A percentile compares a stretch with the other conserved stretches of the same genome.
These are phyloP conservation scores for Lasiodiplodia gonubiensis DNA, from an alignment of 2,329 filamentous ascomycete species.

Conservation along the genomic window DNA sequence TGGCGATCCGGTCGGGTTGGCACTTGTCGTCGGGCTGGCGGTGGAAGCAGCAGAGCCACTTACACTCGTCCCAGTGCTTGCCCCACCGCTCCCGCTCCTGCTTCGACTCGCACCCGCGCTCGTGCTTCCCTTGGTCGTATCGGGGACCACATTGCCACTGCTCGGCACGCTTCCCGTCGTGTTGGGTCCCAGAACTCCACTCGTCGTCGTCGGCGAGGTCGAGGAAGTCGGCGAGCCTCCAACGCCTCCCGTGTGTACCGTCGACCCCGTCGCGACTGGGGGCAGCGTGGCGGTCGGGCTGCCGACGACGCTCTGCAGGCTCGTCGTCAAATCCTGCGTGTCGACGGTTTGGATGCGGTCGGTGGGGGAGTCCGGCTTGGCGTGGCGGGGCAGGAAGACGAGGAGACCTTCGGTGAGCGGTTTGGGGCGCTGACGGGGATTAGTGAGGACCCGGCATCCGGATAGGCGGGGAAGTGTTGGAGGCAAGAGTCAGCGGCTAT, in stretches of 20 bases:
- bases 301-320: not conserved
- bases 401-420: not conserved
- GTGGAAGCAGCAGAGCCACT: not conserved
- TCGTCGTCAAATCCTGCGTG: not conserved
- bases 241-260: constrained; percentile 16
- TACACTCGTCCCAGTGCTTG: not conserved
- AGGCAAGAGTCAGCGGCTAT: not conserved
- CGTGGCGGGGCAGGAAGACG: not conserved
- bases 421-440: not conserved
- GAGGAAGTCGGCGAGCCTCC: not conserved
- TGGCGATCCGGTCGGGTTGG: too few relatives aligned
- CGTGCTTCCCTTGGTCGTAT: not conserved
- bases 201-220: not conserved
- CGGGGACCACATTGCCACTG: constrained; percentile 10
- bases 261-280: constrained; percentile 2
- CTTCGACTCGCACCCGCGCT: not conserved
- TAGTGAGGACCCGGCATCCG: not conserved
- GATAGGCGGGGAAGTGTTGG: not conserved
- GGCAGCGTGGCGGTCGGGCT: not conserved
- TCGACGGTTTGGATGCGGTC: constrained; percentile 4
- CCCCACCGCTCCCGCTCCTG: too few relatives aligned
- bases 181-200: constrained; percentile 12
- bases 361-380: not conserved
- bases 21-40: too few relatives aligned
- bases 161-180: constrained; percentile 20